These are phyloP conservation scores for Claviceps sorghi DNA, from an alignment of 2,329 filamentous ascomycete species.

Conservation along the genomic window DNA sequence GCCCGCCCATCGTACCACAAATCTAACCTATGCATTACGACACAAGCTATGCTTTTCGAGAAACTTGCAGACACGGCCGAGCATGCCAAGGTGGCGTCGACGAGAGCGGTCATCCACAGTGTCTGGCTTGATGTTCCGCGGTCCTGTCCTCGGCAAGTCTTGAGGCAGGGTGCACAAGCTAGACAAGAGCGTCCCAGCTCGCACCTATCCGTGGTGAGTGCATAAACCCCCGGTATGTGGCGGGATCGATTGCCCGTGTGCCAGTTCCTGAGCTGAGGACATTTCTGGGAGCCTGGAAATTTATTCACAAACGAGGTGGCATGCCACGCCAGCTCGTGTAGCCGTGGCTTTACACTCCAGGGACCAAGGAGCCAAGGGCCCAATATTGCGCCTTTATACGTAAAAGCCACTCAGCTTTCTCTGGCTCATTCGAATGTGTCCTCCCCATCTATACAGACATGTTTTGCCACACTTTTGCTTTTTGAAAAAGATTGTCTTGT, in stretches of 20 bases:
- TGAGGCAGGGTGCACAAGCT: neutral
- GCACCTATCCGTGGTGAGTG: neutral
- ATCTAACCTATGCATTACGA: neutral
- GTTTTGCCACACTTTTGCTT: too few relatives aligned
- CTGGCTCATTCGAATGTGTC: neutral
- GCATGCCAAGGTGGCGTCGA: neutral
- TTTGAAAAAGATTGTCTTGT: too few relatives aligned
- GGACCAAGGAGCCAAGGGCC: neutral
- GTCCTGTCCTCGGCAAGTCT: neutral
- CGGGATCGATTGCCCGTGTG: neutral
- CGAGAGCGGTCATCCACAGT: neutral
- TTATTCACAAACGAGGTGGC: neutral
- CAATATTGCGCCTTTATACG: neutral
- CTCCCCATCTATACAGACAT: neutral
- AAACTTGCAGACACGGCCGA: neutral
- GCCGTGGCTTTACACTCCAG: neutral
- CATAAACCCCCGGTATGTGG: neutral
- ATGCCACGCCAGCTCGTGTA: neutral
- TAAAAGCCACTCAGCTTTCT: neutral
- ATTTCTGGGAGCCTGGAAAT: neutral
- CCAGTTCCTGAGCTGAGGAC: neutral
- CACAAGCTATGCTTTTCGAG: neutral
- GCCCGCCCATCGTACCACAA: neutral
- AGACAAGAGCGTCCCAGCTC: neutral
- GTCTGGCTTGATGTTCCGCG: neutral